Evolutionary conservation across 176 grass and related monocot genomes (phyloP).

Genomic region (Miscanthus lutarioriparius): DNA sequence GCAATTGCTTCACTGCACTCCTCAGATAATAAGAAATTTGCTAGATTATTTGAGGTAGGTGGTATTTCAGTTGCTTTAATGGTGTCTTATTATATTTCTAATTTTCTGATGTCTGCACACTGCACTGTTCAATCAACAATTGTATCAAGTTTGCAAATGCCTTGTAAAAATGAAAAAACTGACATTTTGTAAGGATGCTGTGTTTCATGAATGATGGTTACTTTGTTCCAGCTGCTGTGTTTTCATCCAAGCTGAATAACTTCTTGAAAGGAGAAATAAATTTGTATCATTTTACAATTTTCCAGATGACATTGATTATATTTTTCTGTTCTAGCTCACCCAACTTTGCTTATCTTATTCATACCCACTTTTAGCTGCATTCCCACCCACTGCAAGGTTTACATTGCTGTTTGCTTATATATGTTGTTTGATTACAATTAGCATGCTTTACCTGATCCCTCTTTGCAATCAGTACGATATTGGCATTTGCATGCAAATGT

Average conservation of each 20-base stretch:
- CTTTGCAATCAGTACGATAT: not conserved
- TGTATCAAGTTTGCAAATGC: constrained; percentile 29
- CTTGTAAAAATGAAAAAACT: not conserved
- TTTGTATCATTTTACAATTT: not conserved
- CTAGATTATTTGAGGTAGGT: constrained; percentile 65
- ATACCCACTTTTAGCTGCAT: not conserved
- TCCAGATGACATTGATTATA: not conserved
- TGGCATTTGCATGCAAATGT: not conserved
- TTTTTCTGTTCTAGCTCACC: not conserved
- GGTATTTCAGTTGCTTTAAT: not conserved
- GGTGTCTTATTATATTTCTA: not conserved
- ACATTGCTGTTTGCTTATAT: not conserved
- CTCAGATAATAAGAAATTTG: constrained; percentile 53
- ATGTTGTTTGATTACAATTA: constrained; percentile 2
- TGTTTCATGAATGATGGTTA: constrained; percentile 15
- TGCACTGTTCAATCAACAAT: not conserved
- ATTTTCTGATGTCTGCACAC: not conserved
- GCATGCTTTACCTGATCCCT: not conserved
- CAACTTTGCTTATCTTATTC: constrained; percentile 8
- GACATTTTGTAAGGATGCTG: not conserved
- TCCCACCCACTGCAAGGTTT: constrained; percentile 1
- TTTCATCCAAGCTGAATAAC: constrained; percentile 4
- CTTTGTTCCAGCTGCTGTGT: not conserved
- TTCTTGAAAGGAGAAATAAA: constrained; percentile 11
- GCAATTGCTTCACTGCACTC: constrained; percentile 66